These are phyloP conservation scores for Hsuehochloa calcarea DNA, from an alignment of 176 grass and related monocot genomes.

Conservation along the genomic window DNA sequence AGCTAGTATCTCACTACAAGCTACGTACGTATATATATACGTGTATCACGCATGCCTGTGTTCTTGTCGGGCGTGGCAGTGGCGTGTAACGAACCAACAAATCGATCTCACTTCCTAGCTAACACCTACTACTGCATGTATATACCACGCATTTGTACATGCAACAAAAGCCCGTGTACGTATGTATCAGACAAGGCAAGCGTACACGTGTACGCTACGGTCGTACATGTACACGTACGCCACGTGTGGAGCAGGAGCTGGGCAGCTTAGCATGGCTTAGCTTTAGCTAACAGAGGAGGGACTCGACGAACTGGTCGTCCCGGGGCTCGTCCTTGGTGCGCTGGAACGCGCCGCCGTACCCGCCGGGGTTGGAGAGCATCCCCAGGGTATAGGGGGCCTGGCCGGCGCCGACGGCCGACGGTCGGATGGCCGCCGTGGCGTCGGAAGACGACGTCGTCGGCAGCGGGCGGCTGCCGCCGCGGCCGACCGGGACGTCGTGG, in stretches of 20 bases:
- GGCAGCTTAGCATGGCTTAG: neutral
- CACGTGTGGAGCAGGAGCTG: neutral
- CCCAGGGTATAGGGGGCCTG: slow-evolving; percentile 14
- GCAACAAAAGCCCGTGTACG: neutral
- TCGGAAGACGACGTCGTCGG: neutral
- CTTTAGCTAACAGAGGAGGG: slow-evolving; percentile 47
- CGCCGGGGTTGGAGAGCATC: slow-evolving; percentile 33
- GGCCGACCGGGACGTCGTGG: slow-evolving; percentile 71
- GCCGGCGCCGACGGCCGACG: neutral
- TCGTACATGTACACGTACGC: neutral
- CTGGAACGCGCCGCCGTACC: slow-evolving; percentile 23
- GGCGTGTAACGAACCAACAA: slow-evolving; percentile 23
- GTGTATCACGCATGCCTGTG: neutral
- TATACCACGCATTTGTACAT: neutral
- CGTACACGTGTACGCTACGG: neutral
- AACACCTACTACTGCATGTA: neutral
- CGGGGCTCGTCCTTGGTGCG: slow-evolving; percentile 63
- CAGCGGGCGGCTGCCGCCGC: slow-evolving; percentile 32
- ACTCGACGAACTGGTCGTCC: slow-evolving; percentile 67
- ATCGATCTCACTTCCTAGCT: neutral
- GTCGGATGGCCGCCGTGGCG: neutral
- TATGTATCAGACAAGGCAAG: neutral
- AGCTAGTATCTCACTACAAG: neutral
- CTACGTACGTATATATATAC: neutral
- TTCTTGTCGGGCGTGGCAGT: neutral